These are phyloP conservation scores for Flaveria ramosissima DNA, from an alignment of 129 eudicot genomes.

Conservation along the genomic window DNA sequence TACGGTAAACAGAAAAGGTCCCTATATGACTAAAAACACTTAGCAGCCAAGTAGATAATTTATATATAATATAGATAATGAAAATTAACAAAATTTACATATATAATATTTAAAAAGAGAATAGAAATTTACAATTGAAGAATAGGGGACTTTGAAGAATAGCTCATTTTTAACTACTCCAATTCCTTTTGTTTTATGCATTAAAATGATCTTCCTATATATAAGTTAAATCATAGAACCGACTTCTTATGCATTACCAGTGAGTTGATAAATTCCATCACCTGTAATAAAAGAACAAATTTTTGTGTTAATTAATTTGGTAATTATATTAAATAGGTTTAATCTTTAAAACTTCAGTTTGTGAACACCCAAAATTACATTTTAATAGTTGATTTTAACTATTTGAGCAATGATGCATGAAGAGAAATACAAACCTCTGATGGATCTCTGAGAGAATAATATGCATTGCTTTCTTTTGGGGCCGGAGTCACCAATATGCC, in stretches of 20 bases:
- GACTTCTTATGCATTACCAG: conserved; percentile 59
- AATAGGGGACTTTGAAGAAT: conserved; percentile 13
- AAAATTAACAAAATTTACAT: conserved; percentile 21
- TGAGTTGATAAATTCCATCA: conserved; percentile 75
- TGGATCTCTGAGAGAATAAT: conserved; percentile 85
- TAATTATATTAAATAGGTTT: background rate
- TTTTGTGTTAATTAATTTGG: background rate
- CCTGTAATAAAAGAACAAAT: conserved; percentile 24
- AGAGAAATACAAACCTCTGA: conserved; percentile 60
- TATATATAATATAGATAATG: conserved; percentile 2
- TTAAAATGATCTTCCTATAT: background rate
- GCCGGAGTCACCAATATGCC: conserved; percentile 82
- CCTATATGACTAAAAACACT: too few relatives aligned
- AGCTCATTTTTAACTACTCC: conserved; percentile 23
- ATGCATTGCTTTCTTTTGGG: conserved; percentile 84
- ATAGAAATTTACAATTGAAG: conserved; percentile 20
- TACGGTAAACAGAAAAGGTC: too few relatives aligned
- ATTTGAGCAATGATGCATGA: background rate
- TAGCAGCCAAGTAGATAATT: too few relatives aligned
- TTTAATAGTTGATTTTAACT: background rate
- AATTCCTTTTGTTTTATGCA: conserved; percentile 19
- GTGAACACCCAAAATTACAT: background rate
- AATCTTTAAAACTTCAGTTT: background rate
- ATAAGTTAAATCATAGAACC: conserved; percentile 12
- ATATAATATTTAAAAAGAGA: conserved; percentile 1